phyloP scores from a whole-genome alignment of 169 alveolate genomes.

The Plasmodium falciparum region DNA sequence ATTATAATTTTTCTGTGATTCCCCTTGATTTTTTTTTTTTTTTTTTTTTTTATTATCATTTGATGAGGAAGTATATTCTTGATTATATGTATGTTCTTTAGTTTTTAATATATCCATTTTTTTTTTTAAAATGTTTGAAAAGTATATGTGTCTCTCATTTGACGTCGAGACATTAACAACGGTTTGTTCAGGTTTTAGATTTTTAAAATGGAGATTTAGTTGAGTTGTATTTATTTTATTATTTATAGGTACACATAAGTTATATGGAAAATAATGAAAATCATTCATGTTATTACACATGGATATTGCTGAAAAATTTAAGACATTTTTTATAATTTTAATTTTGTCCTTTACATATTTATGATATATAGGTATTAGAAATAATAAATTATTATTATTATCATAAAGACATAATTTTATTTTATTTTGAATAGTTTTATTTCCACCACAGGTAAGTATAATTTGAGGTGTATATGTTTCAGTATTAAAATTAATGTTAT shows the following conservation, averaged over 20 bases:
- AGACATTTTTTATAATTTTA: slow-evolving; percentile 60
- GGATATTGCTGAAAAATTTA: slow-evolving; percentile 49
- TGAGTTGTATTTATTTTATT: slow-evolving; percentile 60
- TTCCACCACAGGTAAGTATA: slow-evolving; percentile 61
- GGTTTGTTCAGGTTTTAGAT: slow-evolving; percentile 1
- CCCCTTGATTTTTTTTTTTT: neutral
- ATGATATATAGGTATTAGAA: slow-evolving; percentile 70
- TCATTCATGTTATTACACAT: slow-evolving; percentile 35
- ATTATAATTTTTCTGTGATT: neutral
- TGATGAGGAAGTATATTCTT: neutral
- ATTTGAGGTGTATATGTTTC: slow-evolving; percentile 47
- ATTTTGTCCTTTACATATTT: slow-evolving; percentile 71
- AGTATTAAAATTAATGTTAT: slow-evolving; percentile 71
- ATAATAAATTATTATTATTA: slow-evolving; percentile 67
- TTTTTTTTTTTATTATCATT: neutral
- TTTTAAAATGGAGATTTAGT: slow-evolving; percentile 10
- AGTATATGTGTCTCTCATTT: neutral
- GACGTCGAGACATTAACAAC: slow-evolving; percentile 44
- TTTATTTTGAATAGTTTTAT: slow-evolving; percentile 46
- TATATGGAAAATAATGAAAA: slow-evolving; percentile 48
- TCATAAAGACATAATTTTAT: slow-evolving; percentile 75
- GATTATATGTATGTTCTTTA: neutral
- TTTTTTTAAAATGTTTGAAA: slow-evolving; percentile 3
- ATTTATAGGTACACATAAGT: slow-evolving; percentile 48
- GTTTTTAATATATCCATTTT: slow-evolving; percentile 31